Percentiles rank a stretch among this genome's conserved stretches.
Evolutionary conservation across 2,329 filamentous ascomycete genomes (phyloP).

Genomic region (Domatiomyces catenatus): DNA sequence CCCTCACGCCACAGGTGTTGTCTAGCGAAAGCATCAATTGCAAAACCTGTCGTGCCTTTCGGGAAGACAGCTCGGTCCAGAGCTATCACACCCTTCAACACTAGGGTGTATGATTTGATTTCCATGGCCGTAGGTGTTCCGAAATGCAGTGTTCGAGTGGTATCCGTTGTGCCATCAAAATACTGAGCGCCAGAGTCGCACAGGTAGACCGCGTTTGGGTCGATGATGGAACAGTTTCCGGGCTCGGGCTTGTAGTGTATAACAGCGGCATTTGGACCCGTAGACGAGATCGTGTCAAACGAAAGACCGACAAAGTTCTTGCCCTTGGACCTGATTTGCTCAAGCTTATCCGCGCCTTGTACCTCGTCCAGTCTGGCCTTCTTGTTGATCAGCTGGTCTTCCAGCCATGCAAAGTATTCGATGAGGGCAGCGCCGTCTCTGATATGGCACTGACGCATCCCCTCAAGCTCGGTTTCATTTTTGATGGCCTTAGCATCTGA

Average conservation of each 20-base stretch:
- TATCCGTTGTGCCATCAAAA: conserved; percentile 87
- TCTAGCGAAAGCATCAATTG: conserved; percentile 72
- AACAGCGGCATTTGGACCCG: conserved; percentile 77
- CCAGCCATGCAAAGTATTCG: conserved; percentile 92
- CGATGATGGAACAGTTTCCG: conserved; percentile 66
- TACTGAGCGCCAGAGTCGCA: conserved; percentile 98
- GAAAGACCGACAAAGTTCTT: conserved; percentile 76
- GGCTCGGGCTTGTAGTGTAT: conserved; percentile 91
- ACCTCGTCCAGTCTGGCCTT: conserved; percentile 70
- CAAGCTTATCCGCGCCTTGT: conserved; percentile 77
- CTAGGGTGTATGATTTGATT: conserved; percentile 78
- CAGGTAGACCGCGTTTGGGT: conserved; percentile 74
- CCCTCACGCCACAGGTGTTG: conserved; percentile 89
- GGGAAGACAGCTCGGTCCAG: conserved; percentile 78
- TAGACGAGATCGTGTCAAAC: conserved; percentile 92
- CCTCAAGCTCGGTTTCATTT: conserved; percentile 73
- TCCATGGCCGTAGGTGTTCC: conserved; percentile 69
- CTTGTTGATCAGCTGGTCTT: conserved; percentile 66
- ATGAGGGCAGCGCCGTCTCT: conserved; percentile 81
- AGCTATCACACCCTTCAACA: conserved; percentile 85
- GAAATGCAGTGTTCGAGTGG: conserved; percentile 85
- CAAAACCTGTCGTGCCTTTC: conserved; percentile 87
- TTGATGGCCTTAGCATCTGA: conserved; percentile 88
- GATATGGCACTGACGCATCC: conserved; percentile 88
- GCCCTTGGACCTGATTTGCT: conserved; percentile 43